Percentiles rank a stretch among this genome's conserved stretches.
Evolutionary conservation across 1,139 yeast genomes (phyloP).

Genomic region (Scheffersomyces insectosa): DNA sequence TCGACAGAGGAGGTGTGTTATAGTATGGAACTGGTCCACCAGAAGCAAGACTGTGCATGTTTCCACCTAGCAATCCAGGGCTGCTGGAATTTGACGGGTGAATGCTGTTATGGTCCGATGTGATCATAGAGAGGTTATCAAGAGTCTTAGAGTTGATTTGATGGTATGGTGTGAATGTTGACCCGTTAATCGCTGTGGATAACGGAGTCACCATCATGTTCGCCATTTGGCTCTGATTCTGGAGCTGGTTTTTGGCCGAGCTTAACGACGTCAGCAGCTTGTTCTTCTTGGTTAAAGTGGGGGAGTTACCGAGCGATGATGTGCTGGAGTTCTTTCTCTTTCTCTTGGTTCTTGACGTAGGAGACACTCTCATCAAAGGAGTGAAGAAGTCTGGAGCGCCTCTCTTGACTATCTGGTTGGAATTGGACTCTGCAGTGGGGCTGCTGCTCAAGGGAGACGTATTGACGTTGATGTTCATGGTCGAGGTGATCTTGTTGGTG

Average conservation of each 20-base stretch:
- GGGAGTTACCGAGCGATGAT: slow-evolving; percentile 7
- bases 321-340: slow-evolving; percentile 12
- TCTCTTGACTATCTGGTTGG: slow-evolving; percentile 34
- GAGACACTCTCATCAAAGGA: slow-evolving; percentile 49
- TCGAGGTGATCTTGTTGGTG: slow-evolving; percentile 40
- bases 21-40: slow-evolving; percentile 7
- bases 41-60: neutral
- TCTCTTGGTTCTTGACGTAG: slow-evolving; percentile 21
- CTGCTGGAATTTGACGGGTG: neutral
- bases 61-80: neutral
- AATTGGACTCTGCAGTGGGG: slow-evolving; percentile 36
- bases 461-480: slow-evolving; percentile 45
- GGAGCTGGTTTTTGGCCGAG: neutral
- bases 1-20: slow-evolving; percentile 22
- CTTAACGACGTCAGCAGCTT: neutral
- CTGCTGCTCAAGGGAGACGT: slow-evolving; percentile 24
- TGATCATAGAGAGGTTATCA: slow-evolving; percentile 37
- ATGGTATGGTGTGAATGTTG: slow-evolving; percentile 20
- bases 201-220: slow-evolving; percentile 22
- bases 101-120: slow-evolving; percentile 9
- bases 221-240: slow-evolving; percentile 9
- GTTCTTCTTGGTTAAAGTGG: slow-evolving; percentile 4
- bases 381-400: slow-evolving; percentile 51
- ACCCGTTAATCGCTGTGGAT: slow-evolving; percentile 17
- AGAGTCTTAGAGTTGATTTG: slow-evolving; percentile 35